Conservation (phyloP, 2,329 filamentous ascomycete genomes). For the Aureobasidium vineae region DNA sequence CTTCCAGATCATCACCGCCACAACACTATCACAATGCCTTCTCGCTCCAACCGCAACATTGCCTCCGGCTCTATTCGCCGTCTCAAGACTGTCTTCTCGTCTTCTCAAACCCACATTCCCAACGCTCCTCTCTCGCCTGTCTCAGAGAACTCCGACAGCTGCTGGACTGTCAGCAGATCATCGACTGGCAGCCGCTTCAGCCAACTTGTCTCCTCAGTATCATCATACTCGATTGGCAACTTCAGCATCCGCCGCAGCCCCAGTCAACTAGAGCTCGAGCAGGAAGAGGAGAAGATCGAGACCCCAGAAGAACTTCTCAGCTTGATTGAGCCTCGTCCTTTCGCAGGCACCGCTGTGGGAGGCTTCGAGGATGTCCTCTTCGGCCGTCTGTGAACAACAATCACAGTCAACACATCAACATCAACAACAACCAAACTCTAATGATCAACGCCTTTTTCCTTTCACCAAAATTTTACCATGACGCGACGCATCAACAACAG, state of each 20-base stretch:
- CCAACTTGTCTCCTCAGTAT: constrained; percentile 30
- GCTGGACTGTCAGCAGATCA: constrained; percentile 26
- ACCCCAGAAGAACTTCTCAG: constrained; percentile 29
- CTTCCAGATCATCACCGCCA: neutral
- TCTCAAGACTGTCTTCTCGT: constrained; percentile 28
- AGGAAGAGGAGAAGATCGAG: constrained; percentile 31
- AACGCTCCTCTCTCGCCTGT: constrained; percentile 23
- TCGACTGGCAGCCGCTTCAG: constrained; percentile 29
- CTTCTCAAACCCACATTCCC: constrained; percentile 25
- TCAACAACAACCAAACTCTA: constrained; percentile 17
- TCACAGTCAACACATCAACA: constrained; percentile 8
- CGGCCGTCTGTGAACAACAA: constrained; percentile 27
- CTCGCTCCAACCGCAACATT: constrained; percentile 27
- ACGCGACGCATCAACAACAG: constrained; percentile 24
- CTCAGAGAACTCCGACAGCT: constrained; percentile 12
- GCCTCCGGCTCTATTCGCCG: constrained; percentile 29
- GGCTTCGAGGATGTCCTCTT: constrained; percentile 31
- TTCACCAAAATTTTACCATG: constrained; percentile 14
- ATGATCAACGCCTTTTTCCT: constrained; percentile 25
- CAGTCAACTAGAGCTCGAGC: constrained; percentile 31
- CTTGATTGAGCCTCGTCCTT: constrained; percentile 33
- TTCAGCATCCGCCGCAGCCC: constrained; percentile 32
- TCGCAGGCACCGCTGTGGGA: constrained; percentile 26
- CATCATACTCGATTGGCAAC: constrained; percentile 28
- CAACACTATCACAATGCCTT: constrained; percentile 14